Evolutionary conservation across 257 asterid genomes (phyloP).

Genomic region (Echites panduratus): DNA sequence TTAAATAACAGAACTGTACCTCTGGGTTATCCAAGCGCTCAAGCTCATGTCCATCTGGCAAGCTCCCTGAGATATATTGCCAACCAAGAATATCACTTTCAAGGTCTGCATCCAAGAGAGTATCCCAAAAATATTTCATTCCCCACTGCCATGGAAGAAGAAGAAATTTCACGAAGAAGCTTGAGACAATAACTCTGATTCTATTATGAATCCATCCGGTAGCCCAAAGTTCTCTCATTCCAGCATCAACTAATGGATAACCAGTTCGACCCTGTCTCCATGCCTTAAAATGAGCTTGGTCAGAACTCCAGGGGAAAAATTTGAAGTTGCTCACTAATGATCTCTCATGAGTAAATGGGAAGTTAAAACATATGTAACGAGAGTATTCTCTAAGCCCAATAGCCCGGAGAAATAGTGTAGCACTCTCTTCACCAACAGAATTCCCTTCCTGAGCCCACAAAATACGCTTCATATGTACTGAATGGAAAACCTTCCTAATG

Average conservation of each 20-base stretch:
- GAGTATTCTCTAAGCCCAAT: slow-evolving; percentile 83
- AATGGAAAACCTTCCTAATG: slow-evolving; percentile 55
- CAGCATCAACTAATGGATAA: slow-evolving; percentile 88
- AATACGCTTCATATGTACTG: slow-evolving; percentile 50
- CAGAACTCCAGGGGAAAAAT: slow-evolving; percentile 76
- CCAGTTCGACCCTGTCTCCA: slow-evolving; percentile 97
- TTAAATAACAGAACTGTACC: slow-evolving; percentile 32
- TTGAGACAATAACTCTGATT: slow-evolving; percentile 71
- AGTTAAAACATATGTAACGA: slow-evolving; percentile 87
- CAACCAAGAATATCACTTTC: slow-evolving; percentile 90
- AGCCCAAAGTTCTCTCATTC: slow-evolving; percentile 98
- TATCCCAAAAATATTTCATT: slow-evolving; percentile 95
- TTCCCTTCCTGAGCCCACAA: slow-evolving; percentile 62
- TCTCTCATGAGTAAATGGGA: slow-evolving; percentile 77
- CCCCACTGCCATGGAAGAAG: slow-evolving; percentile 98
- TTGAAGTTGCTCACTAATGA: slow-evolving; percentile 50
- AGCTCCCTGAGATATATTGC: slow-evolving; percentile 88
- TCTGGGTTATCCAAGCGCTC: slow-evolving; percentile 88
- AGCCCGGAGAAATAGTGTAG: slow-evolving; percentile 50
- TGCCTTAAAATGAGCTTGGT: slow-evolving; percentile 61
- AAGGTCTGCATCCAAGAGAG: slow-evolving; percentile 88
- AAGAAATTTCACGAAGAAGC: slow-evolving; percentile 80
- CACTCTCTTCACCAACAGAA: slow-evolving; percentile 48
- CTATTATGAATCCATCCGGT: slow-evolving; percentile 92
- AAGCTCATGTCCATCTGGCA: slow-evolving; percentile 91